phyloP scores from a whole-genome alignment of 371 early-diverging fungal species.

The Mucor lusitanicus region DNA sequence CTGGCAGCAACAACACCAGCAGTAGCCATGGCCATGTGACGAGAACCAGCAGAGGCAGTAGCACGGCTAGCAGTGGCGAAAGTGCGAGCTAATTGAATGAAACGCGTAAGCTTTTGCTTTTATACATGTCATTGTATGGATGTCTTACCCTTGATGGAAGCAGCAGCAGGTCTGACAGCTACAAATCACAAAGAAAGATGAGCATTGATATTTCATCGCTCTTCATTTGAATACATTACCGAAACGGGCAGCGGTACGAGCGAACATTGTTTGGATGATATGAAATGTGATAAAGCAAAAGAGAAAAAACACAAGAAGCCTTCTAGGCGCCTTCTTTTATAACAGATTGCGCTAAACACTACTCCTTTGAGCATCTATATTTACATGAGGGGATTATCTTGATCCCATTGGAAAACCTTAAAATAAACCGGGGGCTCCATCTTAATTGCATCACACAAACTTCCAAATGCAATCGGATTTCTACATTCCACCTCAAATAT shows the following conservation, averaged over 20 bases:
- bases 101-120: background rate
- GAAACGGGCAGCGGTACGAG: constrained; percentile 45
- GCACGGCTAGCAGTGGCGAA: constrained; percentile 55
- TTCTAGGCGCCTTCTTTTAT: background rate
- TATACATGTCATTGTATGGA: too few species aligned
- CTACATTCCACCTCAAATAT: too few species aligned
- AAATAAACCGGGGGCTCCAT: constrained; percentile 10
- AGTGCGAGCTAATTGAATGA: constrained; percentile 36
- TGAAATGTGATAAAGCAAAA: constrained; percentile 18
- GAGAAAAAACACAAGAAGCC: background rate
- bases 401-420: background rate
- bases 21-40: constrained; percentile 42
- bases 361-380: background rate
- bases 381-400: background rate
- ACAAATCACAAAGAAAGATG: background rate
- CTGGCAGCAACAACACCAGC: constrained; percentile 55
- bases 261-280: constrained; percentile 34
- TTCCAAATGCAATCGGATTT: background rate
- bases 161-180: constrained; percentile 37
- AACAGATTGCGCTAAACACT: background rate
- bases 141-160: constrained; percentile 39
- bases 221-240: constrained; percentile 25
- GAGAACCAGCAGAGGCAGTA: constrained; percentile 36
- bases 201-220: background rate
- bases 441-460: constrained; percentile 9